Evolutionary conservation across 257 asterid species (phyloP), one percentile per base, ranked within the genome.

Genomic region (Linderniella brevidens): DNA sequence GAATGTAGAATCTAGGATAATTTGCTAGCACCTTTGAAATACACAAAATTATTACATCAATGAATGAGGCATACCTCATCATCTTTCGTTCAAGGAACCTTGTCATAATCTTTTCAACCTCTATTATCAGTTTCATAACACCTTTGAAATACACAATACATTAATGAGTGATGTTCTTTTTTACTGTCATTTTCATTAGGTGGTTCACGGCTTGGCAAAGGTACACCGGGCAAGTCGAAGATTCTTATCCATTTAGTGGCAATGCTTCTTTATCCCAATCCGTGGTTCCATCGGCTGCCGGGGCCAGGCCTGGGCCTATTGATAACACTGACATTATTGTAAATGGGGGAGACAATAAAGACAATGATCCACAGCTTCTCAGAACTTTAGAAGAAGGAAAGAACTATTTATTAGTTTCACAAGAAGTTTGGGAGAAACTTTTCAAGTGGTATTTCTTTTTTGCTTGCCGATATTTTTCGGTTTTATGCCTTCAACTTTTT

Each of bases 371-470:
- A 1, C 87, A 85, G 61, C 73, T 90, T 64, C 67, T 50, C 49
- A 77, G 81, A 65, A 72, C 73, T 25, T 58, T 76, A 60, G 76
- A 64, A 62, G 98, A 90, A 68, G 76, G 78, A 20, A 65, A 72
- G 57, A 86, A 90, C 69, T 90, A 84, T 65, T 76, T 65, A 25
- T 64, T 90, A 58, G 82, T 79, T 55, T 86, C 96, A 13, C 69
- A 79, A 55, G 88, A 75, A 53, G 94, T 79, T 11, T 90, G 98
- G 98, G 94, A 72, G 56, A 76, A 64, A 70, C 81, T 90, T 60
- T 54, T 51, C 17, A 66, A 76, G 53, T 90, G 98, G 98, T 90
- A 79, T 49, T 45, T 46, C 13, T 53, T n/a, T 35, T 19, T 65
- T 19, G 19, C 49, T 47, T 35, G 41, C 7, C 20, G 39, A 44